A percentile compares a stretch with the other conserved stretches of the same genome.
These are phyloP conservation scores for Camillea tinctor DNA, from an alignment of 2,329 filamentous ascomycete species.

Conservation along the genomic window DNA sequence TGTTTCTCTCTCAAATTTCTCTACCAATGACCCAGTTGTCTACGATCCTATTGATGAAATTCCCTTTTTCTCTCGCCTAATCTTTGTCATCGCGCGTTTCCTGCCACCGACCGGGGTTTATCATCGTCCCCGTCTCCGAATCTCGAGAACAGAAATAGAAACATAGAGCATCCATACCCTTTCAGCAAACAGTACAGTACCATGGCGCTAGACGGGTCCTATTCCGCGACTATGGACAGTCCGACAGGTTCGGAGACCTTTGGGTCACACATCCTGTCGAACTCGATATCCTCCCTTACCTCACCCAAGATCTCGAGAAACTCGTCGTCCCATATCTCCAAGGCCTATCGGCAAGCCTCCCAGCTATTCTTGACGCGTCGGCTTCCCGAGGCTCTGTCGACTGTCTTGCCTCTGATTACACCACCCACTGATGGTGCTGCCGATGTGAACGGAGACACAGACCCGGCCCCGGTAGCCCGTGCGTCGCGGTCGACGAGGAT, in stretches of 20 bases:
- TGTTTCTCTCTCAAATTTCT: neutral
- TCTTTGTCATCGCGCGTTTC: neutral
- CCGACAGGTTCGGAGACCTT: constrained; percentile 47
- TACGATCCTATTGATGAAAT: neutral
- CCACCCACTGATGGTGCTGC: constrained; percentile 45
- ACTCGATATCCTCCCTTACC: constrained; percentile 68
- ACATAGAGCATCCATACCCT: neutral
- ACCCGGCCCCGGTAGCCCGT: constrained; percentile 71
- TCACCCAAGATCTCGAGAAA: constrained; percentile 61
- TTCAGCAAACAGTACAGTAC: neutral
- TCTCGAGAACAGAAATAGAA: neutral
- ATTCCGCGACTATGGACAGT: constrained; percentile 42
- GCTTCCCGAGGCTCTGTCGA: constrained; percentile 83
- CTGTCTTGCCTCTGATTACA: constrained; percentile 78
- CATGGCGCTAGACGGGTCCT: constrained; percentile 45
- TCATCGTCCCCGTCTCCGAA: neutral
- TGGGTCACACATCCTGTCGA: constrained; percentile 54
- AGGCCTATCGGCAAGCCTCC: constrained; percentile 90
- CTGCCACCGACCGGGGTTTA: neutral
- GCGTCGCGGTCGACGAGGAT: constrained; percentile 81
- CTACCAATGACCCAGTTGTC: no score
- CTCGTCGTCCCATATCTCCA: constrained; percentile 73
- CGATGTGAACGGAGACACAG: constrained; percentile 43
- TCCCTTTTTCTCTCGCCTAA: no score
- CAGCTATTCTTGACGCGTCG: constrained; percentile 94